These are phyloP conservation scores for Syzygium aqueum DNA, from an alignment of 345 rosid genomes.

Conservation along the genomic window DNA sequence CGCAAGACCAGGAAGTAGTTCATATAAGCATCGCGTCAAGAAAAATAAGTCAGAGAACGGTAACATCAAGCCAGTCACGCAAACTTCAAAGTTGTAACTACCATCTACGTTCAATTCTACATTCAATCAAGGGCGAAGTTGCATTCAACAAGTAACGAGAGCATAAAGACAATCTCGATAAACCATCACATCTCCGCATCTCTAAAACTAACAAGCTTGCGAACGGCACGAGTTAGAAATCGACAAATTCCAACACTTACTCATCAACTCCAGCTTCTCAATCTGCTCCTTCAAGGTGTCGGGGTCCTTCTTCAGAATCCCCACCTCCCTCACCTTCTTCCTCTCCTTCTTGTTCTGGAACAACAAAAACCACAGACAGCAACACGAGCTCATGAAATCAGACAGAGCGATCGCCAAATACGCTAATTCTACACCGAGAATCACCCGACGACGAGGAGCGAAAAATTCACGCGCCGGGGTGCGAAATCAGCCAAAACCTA, in stretches of 20 bases:
- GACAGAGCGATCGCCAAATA: background rate
- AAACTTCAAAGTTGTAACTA: background rate
- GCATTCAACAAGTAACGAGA: background rate
- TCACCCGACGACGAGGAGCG: background rate
- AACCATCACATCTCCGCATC: background rate
- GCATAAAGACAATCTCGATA: background rate
- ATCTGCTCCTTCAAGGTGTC: slow-evolving; percentile 85
- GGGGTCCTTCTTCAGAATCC: slow-evolving; percentile 96
- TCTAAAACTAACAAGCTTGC: background rate
- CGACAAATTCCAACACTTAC: slow-evolving; percentile 30
- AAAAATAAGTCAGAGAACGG: background rate
- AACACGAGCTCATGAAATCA: background rate
- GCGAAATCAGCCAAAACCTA: background rate
- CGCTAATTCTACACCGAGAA: background rate
- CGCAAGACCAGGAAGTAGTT: background rate
- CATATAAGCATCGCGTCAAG: background rate
- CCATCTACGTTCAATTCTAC: background rate
- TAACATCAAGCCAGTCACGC: background rate
- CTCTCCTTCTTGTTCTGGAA: slow-evolving; percentile 95
- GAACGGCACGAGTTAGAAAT: background rate
- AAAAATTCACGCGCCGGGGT: background rate
- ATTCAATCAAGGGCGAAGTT: background rate
- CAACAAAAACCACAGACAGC: background rate
- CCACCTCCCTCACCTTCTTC: slow-evolving; percentile 97
- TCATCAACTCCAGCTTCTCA: slow-evolving; percentile 81